phyloP scores from a whole-genome alignment of 495 filamentous ascomycete species.

The Penicillium manginii region DNA sequence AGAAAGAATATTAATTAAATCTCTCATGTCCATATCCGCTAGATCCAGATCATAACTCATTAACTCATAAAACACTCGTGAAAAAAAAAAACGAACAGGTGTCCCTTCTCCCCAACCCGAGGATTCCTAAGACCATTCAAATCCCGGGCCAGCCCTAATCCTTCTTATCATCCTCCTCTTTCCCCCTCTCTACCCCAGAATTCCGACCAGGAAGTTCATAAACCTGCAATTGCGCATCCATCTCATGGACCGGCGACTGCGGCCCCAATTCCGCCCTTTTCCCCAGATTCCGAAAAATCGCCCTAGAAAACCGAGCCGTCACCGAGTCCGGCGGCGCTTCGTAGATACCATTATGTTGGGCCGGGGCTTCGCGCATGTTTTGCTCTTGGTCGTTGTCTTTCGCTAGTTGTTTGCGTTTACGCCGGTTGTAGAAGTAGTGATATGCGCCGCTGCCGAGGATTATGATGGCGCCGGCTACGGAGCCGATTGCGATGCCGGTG shows the following conservation, averaged over 20 bases:
- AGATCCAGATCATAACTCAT: neutral
- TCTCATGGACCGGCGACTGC: neutral
- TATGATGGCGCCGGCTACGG: conserved; percentile 22
- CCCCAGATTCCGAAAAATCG: conserved; percentile 1
- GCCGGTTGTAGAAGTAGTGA: neutral
- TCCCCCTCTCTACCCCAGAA: neutral
- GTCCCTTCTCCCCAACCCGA: neutral
- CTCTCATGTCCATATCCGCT: neutral
- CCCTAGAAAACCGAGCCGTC: conserved; percentile 1
- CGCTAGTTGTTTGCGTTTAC: conserved; percentile 1
- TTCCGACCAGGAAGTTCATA: neutral
- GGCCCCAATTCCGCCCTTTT: neutral
- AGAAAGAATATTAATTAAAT: no score
- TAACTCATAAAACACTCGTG: neutral
- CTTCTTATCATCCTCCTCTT: neutral
- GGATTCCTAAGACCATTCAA: neutral
- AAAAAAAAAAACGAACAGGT: neutral
- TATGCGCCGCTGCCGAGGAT: neutral
- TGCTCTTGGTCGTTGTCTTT: neutral
- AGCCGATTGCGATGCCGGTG: conserved; percentile 60
- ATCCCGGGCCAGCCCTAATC: neutral
- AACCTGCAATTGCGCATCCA: neutral
- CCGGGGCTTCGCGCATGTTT: neutral
- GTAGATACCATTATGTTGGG: neutral
- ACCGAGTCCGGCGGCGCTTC: conserved; percentile 5